Evolutionary conservation across 2,329 filamentous ascomycete species (phyloP).

Genomic region (Pseudogymnoascus sp.): DNA sequence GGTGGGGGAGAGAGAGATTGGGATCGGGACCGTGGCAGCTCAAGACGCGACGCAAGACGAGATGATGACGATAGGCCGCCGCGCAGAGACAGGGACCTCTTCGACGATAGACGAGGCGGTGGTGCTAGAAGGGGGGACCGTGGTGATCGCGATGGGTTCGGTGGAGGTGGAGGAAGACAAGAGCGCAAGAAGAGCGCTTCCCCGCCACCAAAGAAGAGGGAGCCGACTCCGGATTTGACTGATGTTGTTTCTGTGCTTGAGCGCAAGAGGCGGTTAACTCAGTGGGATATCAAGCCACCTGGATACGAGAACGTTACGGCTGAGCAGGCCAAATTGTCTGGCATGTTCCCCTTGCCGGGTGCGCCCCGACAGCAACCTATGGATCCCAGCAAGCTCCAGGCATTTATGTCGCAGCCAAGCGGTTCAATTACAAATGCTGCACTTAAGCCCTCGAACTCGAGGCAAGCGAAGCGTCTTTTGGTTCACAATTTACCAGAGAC

Average conservation of each 20-base stretch:
- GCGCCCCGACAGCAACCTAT: constrained; percentile 91
- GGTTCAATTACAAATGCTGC: constrained; percentile 59
- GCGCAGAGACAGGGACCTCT: constrained; percentile 50
- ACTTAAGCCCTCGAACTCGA: constrained; percentile 84
- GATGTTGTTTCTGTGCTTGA: constrained; percentile 73
- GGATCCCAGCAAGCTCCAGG: constrained; percentile 87
- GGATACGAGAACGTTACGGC: constrained; percentile 98
- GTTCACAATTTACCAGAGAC: constrained; percentile 70
- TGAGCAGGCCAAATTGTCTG: constrained; percentile 95
- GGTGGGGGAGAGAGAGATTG: constrained; percentile 63
- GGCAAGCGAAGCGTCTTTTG: constrained; percentile 88
- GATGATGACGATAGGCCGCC: constrained; percentile 54
- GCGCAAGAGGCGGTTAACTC: constrained; percentile 85
- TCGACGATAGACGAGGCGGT: constrained; percentile 49
- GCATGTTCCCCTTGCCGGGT: constrained; percentile 97
- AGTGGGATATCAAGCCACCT: constrained; percentile 98
- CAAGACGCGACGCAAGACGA: constrained; percentile 52
- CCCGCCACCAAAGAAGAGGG: constrained; percentile 79
- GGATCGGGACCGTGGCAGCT: constrained; percentile 59
- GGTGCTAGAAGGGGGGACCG: constrained; percentile 35
- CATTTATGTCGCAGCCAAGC: constrained; percentile 86
- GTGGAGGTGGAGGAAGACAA: constrained; percentile 38
- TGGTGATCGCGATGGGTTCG: constrained; percentile 31
- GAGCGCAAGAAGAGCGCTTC: constrained; percentile 58
- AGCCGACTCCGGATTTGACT: constrained; percentile 91